Evolutionary conservation across 805 yeast genomes (phyloP).

Genomic region (Sungouiella thailandica): DNA sequence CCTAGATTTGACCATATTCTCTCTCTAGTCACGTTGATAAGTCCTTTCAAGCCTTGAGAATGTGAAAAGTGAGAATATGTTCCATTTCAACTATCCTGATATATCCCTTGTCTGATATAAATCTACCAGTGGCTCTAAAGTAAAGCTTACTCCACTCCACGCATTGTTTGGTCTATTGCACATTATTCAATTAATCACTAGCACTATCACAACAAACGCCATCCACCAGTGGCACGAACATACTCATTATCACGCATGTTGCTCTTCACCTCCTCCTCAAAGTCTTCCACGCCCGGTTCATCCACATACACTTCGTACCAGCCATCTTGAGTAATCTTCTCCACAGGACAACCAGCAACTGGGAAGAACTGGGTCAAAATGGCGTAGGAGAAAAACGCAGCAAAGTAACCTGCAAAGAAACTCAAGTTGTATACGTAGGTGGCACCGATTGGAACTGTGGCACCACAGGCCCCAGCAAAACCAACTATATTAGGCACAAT

Average conservation of each 20-base stretch:
- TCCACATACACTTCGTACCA: conserved; percentile 2
- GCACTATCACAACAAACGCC: not conserved
- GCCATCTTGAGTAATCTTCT: not conserved
- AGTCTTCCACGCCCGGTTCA: not conserved
- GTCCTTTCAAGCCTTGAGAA: too few species aligned
- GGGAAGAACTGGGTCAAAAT: conserved; percentile 1
- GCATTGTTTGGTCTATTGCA: too few species aligned
- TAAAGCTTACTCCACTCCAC: too few species aligned
- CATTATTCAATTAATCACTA: too few species aligned
- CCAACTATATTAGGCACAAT: conserved; percentile 1
- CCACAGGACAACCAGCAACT: not conserved
- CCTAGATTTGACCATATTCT: too few species aligned
- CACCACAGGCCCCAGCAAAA: conserved; percentile 1
- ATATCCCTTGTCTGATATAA: too few species aligned
- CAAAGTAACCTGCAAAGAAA: conserved; percentile 1
- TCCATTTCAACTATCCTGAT: too few species aligned
- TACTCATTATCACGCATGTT: not conserved
- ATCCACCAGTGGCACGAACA: conserved; percentile 1
- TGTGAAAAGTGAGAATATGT: too few species aligned
- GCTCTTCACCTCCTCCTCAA: not conserved
- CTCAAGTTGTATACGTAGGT: conserved; percentile 1
- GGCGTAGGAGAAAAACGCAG: conserved; percentile 1
- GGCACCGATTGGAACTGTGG: not conserved
- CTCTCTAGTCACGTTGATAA: too few species aligned
- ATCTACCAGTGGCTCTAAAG: too few species aligned